A percentile compares a stretch with the other conserved stretches of the same genome.
phyloP scores from a whole-genome alignment of 345 rosid species.

The Dipteronia dyeriana region DNA sequence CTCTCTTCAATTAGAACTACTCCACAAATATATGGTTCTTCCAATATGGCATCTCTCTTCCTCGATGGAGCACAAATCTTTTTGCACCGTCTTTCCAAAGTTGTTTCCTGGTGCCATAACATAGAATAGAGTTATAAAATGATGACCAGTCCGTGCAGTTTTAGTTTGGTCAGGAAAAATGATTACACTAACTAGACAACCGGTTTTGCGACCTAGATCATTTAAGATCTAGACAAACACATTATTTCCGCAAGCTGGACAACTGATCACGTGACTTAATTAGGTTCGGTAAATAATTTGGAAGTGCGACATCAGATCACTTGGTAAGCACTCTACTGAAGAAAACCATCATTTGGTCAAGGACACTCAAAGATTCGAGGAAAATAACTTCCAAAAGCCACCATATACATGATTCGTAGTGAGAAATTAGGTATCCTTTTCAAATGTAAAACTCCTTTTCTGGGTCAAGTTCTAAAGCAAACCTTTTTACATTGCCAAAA shows the following conservation, averaged over 20 bases:
- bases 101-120: background rate
- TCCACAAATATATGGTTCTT: background rate
- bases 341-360: conserved; percentile 18
- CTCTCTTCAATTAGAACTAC: background rate
- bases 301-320: background rate
- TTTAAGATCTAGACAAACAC: too few relatives aligned
- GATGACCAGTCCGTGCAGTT: too few relatives aligned
- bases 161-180: too few relatives aligned
- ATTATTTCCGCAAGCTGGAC: too few relatives aligned
- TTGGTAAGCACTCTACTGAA: background rate
- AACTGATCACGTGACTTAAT: background rate
- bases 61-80: background rate
- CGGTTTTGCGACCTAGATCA: too few relatives aligned
- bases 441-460: conserved; percentile 3
- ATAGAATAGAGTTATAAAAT: too few relatives aligned
- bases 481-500: background rate
- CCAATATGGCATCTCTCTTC: conserved; percentile 15
- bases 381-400: background rate
- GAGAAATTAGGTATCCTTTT: conserved; percentile 1
- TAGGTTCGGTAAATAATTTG: background rate
- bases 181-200: too few relatives aligned
- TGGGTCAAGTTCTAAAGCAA: conserved; percentile 17
- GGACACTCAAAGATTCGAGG: background rate
- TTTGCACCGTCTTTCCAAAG: background rate
- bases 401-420: background rate